These are phyloP conservation scores for Trichoderma semiorbis DNA, from an alignment of 2,329 filamentous ascomycete species.

Conservation along the genomic window DNA sequence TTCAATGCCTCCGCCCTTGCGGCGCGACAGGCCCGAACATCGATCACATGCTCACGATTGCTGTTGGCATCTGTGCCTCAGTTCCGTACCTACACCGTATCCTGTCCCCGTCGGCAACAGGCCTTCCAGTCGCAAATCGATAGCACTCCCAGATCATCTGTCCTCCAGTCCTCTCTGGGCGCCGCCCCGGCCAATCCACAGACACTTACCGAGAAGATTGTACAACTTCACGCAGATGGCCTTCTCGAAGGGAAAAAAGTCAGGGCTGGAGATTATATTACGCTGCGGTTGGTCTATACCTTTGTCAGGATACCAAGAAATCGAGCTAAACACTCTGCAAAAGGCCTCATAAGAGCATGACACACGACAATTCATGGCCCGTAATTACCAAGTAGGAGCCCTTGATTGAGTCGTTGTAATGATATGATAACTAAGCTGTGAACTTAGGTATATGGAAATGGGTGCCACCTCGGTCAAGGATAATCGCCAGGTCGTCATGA, in stretches of 20 bases:
- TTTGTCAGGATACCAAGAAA: no score
- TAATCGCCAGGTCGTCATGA: conserved; percentile 59
- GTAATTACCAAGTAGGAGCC: conserved; percentile 55
- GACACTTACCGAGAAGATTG: conserved; percentile 89
- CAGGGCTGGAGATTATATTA: conserved; percentile 79
- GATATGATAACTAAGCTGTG: not conserved
- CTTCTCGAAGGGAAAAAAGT: conserved; percentile 73
- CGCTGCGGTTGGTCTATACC: conserved; percentile 24
- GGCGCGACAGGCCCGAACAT: not conserved
- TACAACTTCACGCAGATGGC: conserved; percentile 76
- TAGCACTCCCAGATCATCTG: conserved; percentile 46
- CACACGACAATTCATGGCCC: conserved; percentile 80
- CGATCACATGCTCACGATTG: not conserved
- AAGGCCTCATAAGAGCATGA: conserved; percentile 70
- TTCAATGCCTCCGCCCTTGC: not conserved
- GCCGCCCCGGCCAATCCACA: conserved; percentile 49
- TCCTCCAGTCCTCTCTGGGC: conserved; percentile 52
- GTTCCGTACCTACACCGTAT: conserved; percentile 7
- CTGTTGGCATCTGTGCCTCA: not conserved
- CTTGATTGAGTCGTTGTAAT: not conserved
- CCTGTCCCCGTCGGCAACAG: conserved; percentile 38
- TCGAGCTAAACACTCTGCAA: not conserved
- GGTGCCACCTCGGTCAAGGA: conserved; percentile 52
- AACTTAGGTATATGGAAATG: conserved; percentile 63
- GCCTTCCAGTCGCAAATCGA: conserved; percentile 64